Evolutionary conservation across 331 rosid genomes (phyloP).

Genomic region (Quercus phellos): DNA sequence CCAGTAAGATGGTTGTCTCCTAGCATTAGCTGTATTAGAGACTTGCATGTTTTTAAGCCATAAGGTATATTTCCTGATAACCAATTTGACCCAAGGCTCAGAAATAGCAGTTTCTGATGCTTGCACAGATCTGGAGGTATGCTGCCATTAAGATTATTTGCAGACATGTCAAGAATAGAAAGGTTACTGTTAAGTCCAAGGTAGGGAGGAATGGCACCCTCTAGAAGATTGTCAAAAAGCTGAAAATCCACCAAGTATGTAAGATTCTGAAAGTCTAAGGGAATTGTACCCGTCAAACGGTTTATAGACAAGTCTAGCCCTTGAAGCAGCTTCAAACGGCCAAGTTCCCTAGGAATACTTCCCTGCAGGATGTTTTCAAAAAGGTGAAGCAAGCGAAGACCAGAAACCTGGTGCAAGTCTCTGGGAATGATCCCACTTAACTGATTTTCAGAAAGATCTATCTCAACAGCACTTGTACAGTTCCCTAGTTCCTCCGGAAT

Average conservation of each 20-base stretch:
- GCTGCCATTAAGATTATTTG: constrained; percentile 50
- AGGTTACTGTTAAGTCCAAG: constrained; percentile 52
- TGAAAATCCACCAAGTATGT: constrained; percentile 55
- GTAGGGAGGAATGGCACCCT: constrained; percentile 61
- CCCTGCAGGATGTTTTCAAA: constrained; percentile 64
- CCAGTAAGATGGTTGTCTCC: constrained; percentile 60
- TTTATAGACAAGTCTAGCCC: constrained; percentile 56
- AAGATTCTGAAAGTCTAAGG: constrained; percentile 56
- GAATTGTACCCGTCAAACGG: constrained; percentile 58
- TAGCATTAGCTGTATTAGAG: constrained; percentile 66
- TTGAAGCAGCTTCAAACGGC: constrained; percentile 38
- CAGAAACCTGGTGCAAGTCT: constrained; percentile 48
- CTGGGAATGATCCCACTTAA: constrained; percentile 51
- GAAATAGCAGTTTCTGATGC: constrained; percentile 44
- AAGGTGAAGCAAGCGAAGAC: constrained; percentile 58
- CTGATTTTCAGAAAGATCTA: constrained; percentile 66
- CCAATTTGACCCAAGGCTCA: constrained; percentile 70
- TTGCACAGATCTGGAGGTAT: constrained; percentile 61
- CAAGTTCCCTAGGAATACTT: constrained; percentile 54
- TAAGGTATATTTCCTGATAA: constrained; percentile 56
- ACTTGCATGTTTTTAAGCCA: constrained; percentile 58
- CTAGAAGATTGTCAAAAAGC: constrained; percentile 60
- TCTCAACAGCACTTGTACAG: constrained; percentile 54
- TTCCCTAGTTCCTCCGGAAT: constrained; percentile 60
- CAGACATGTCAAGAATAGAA: constrained; percentile 57